phyloP scores from a whole-genome alignment of 495 filamentous ascomycete genomes.

The Cairneyella variabilis region DNA sequence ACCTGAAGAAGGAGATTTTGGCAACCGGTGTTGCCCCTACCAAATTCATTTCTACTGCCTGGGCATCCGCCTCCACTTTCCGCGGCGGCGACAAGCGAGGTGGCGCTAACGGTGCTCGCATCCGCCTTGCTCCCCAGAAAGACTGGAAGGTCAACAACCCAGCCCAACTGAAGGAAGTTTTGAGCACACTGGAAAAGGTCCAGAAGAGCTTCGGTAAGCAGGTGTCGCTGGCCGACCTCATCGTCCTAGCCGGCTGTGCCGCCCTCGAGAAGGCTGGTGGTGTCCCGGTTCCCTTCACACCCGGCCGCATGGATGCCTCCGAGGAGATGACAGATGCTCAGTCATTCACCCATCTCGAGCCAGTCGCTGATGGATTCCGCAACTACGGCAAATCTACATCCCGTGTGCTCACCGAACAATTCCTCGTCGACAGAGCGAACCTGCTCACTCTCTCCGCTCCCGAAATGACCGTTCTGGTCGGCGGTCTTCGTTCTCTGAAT shows the following conservation, averaged over 20 bases:
- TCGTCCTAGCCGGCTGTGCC: constrained; percentile 64
- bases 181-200: constrained; percentile 54
- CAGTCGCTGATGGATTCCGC: constrained; percentile 65
- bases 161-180: constrained; percentile 50
- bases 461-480: constrained; percentile 62
- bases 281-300: constrained; percentile 41
- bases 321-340: constrained; percentile 62
- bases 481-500: constrained; percentile 61
- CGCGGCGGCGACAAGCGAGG: constrained; percentile 72
- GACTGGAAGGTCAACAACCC: constrained; percentile 69
- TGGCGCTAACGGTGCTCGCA: constrained; percentile 70
- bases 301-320: constrained; percentile 46
- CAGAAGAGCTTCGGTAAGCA: constrained; percentile 65
- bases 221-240: constrained; percentile 67
- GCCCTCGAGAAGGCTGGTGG: constrained; percentile 66
- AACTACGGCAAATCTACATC: constrained; percentile 60
- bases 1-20: constrained; percentile 63
- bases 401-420: constrained; percentile 58
- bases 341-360: constrained; percentile 59
- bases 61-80: constrained; percentile 70
- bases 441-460: constrained; percentile 64
- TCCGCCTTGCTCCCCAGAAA: constrained; percentile 65
- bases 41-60: constrained; percentile 58
- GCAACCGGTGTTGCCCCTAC: constrained; percentile 43
- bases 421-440: constrained; percentile 63